Conservation (phyloP, 1,284 basidiomycete genomes). For the Naganishia liquefaciens region DNA sequence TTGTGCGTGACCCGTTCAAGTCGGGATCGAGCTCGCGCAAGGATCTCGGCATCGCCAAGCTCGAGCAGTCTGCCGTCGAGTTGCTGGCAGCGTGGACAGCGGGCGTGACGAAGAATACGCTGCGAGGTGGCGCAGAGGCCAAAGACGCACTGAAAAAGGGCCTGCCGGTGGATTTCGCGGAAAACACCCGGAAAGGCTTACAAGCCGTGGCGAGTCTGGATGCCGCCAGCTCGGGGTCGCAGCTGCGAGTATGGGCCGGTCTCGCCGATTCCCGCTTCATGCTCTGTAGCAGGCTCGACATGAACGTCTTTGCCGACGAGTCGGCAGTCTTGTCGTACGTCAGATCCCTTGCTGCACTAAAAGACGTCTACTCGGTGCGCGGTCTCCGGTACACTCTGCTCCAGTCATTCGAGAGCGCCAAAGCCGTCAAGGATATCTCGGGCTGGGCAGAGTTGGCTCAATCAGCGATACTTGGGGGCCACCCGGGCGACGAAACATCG, state of each 20-base stretch:
- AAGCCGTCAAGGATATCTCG: conserved; percentile 5
- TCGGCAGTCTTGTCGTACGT: not conserved
- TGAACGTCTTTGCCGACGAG: conserved; percentile 3
- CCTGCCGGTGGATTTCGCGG: conserved; percentile 24
- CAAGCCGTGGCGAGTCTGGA: not conserved
- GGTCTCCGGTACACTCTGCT: conserved; percentile 19
- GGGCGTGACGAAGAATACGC: conserved; percentile 69
- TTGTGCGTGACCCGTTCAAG: not conserved
- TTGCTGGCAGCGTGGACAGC: conserved; percentile 64
- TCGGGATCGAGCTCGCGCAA: conserved; percentile 31
- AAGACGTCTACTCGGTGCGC: not conserved
- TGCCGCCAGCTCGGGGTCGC: not conserved
- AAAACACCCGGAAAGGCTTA: conserved; percentile 29
- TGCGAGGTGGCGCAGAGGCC: conserved; percentile 67
- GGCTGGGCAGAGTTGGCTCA: conserved; percentile 7
- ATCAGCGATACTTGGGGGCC: conserved; percentile 17
- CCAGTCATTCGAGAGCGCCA: conserved; percentile 4
- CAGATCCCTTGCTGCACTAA: not conserved
- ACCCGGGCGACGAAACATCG: conserved; percentile 50
- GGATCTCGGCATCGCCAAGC: not conserved
- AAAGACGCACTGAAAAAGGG: conserved; percentile 33
- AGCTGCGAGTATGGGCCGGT: conserved; percentile 6
- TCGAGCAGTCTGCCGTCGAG: conserved; percentile 34
- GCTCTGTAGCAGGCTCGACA: conserved; percentile 7
- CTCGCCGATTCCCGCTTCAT: conserved; percentile 3